phyloP scores from a whole-genome alignment of 169 alveolate species.

The Cystoisospora suis region DNA sequence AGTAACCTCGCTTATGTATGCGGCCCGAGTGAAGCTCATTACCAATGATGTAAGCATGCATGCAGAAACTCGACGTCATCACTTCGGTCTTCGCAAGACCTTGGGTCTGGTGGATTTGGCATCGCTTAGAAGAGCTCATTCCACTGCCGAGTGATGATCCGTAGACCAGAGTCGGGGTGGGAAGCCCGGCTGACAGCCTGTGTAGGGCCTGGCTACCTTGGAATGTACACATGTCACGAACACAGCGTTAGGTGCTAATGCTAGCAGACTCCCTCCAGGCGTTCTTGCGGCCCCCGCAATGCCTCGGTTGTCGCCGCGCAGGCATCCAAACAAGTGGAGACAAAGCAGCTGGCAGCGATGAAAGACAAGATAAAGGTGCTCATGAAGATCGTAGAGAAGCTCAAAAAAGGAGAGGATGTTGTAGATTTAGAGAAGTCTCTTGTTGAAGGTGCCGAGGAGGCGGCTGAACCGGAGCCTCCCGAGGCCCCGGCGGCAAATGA shows the following conservation, averaged over 20 bases:
- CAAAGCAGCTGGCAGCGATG: slow-evolving; percentile 63
- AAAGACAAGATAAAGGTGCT: slow-evolving; percentile 33
- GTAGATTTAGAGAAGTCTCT: background rate
- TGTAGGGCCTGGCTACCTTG: no score
- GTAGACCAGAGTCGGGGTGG: background rate
- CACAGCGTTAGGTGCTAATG: no score
- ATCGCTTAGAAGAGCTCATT: background rate
- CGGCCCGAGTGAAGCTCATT: slow-evolving; percentile 86
- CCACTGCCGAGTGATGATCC: background rate
- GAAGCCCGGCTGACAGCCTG: no score
- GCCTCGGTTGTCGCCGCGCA: background rate
- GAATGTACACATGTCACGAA: no score
- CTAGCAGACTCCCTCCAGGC: no score
- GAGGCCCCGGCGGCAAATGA: slow-evolving; percentile 7
- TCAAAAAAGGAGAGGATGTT: slow-evolving; percentile 44
- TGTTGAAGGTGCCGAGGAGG: background rate
- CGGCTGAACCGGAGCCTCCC: background rate
- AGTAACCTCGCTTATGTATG: slow-evolving; percentile 82
- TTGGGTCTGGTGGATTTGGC: background rate
- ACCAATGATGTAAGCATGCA: slow-evolving; percentile 73
- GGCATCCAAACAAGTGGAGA: slow-evolving; percentile 77
- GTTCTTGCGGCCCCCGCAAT: no score
- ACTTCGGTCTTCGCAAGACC: background rate
- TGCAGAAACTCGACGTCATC: background rate
- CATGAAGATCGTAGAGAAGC: background rate